Evolutionary conservation across 768 basidiomycete species (phyloP).

Genomic region (Lentinus brumalis): DNA sequence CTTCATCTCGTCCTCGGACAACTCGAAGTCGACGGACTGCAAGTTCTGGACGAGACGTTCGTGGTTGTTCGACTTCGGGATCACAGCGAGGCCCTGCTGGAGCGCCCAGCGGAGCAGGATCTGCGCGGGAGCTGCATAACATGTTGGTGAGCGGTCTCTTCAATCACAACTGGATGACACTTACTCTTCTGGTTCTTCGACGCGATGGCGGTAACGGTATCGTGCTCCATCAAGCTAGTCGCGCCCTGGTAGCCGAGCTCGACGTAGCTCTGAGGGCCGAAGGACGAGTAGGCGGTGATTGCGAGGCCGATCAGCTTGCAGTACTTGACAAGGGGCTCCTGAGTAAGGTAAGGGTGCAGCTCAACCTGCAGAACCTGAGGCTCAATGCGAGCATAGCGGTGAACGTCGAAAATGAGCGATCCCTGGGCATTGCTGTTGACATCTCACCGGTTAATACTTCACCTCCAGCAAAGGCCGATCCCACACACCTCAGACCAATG

Average conservation of each 20-base stretch:
- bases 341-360: conserved; percentile 57
- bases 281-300: conserved; percentile 57
- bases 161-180: conserved; percentile 1
- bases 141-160: not conserved
- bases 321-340: conserved; percentile 47
- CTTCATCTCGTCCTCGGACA: conserved; percentile 60
- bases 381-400: conserved; percentile 71
- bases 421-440: conserved; percentile 69
- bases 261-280: conserved; percentile 57
- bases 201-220: conserved; percentile 47
- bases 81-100: conserved; percentile 49
- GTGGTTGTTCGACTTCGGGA: conserved; percentile 48
- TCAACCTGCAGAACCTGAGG: conserved; percentile 64
- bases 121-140: conserved; percentile 33
- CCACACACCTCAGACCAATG: conserved; percentile 69
- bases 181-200: conserved; percentile 55
- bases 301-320: conserved; percentile 48
- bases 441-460: not conserved
- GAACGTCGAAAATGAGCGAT: conserved; percentile 69
- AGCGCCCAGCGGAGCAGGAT: conserved; percentile 53
- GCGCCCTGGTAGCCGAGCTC: conserved; percentile 64
- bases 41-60: conserved; percentile 48
- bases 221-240: conserved; percentile 55
- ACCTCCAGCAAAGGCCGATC: not conserved
- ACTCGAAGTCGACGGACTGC: conserved; percentile 46